Evolutionary conservation across 129 eudicot genomes (phyloP).

Genomic region (Flaveria trinervia): DNA sequence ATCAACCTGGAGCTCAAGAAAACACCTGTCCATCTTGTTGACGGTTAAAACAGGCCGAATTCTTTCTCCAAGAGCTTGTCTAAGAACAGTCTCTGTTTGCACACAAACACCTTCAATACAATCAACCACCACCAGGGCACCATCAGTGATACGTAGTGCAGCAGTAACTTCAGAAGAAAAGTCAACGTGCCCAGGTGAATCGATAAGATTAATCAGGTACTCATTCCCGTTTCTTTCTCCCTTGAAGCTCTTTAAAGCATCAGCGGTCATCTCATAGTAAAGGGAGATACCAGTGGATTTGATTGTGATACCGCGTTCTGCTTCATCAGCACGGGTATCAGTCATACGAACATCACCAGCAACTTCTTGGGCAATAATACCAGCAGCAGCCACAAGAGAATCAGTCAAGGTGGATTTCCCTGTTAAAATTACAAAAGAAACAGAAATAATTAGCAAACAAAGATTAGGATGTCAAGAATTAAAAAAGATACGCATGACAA

Average conservation of each 20-base stretch:
- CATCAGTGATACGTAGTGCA: conserved; percentile 66
- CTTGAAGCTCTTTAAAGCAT: conserved; percentile 39
- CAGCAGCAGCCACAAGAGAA: conserved; percentile 71
- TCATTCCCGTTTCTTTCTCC: conserved; percentile 56
- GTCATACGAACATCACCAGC: conserved; percentile 78
- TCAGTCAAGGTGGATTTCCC: conserved; percentile 64
- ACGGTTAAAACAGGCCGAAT: conserved; percentile 57
- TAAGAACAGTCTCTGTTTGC: conserved; percentile 66
- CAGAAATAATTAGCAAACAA: not conserved
- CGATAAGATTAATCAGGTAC: conserved; percentile 64
- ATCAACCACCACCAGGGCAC: conserved; percentile 69
- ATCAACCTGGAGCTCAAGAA: conserved; percentile 70
- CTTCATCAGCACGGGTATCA: conserved; percentile 67
- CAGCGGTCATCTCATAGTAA: conserved; percentile 57
- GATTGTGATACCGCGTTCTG: conserved; percentile 69
- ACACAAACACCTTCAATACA: conserved; percentile 75
- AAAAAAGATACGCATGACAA: not conserved
- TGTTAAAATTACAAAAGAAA: not conserved
- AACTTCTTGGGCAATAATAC: conserved; percentile 54
- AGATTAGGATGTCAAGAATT: not conserved
- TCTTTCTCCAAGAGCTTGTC: conserved; percentile 76
- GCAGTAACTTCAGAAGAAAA: conserved; percentile 67
- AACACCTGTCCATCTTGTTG: conserved; percentile 74
- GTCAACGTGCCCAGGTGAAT: conserved; percentile 67
- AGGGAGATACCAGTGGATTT: conserved; percentile 65